Percentiles rank a stretch among this genome's conserved stretches.
phyloP scores from a whole-genome alignment of 202 grass and related monocot species.

The Schoenoplectus tabernaemontani region DNA sequence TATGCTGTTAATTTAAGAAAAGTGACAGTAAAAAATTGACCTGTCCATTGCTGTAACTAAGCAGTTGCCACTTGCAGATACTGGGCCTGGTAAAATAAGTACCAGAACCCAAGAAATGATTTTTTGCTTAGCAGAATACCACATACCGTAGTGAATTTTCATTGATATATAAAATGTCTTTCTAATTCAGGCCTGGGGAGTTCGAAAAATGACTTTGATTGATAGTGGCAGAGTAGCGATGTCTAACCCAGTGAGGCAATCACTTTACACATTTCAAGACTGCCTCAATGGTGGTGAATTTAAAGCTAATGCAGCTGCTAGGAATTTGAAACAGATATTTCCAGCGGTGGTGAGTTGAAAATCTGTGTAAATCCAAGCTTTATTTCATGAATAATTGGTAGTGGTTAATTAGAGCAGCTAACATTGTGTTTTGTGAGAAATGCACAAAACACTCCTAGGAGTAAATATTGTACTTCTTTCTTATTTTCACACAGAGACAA shows the following conservation, averaged over 20 bases:
- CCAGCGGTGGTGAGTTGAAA: slow-evolving; percentile 49
- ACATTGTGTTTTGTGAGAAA: background rate
- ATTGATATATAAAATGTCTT: too few species aligned
- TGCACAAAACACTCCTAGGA: background rate
- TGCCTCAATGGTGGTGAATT: slow-evolving; percentile 36
- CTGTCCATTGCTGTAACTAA: background rate
- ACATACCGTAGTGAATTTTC: background rate
- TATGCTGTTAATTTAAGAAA: background rate
- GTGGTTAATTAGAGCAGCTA: background rate
- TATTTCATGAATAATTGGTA: background rate
- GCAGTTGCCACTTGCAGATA: background rate
- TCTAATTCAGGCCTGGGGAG: slow-evolving; percentile 63
- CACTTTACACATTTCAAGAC: slow-evolving; percentile 78
- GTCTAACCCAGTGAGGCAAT: slow-evolving; percentile 90
- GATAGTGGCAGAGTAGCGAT: slow-evolving; percentile 69
- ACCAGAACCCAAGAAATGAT: background rate
- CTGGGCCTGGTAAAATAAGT: background rate
- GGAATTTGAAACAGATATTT: slow-evolving; percentile 53
- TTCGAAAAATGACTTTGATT: slow-evolving; percentile 72
- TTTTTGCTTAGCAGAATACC: too few species aligned
- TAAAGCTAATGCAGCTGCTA: slow-evolving; percentile 58
- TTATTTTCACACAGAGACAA: background rate
- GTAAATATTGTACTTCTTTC: too few species aligned
- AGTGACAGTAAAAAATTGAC: background rate
- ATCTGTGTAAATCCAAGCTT: background rate